Conservation (phyloP, 1,284 basidiomycete species). For the Ceratobasidium sp. region DNA sequence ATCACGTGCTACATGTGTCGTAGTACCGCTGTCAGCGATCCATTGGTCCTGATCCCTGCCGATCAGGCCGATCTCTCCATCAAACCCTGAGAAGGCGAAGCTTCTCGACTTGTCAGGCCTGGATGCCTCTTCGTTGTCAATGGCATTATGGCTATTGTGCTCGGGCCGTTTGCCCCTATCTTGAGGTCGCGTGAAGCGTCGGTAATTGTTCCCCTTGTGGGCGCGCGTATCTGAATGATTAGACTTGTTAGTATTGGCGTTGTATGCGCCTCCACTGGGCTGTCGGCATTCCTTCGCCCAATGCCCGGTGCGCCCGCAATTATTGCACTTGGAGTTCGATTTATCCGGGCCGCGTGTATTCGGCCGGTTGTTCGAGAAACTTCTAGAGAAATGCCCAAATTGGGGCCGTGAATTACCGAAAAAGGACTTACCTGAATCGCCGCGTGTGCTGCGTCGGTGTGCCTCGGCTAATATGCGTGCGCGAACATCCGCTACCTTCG, state of each 20-base stretch:
- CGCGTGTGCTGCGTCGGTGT: background rate
- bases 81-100: background rate
- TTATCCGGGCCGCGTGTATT: background rate
- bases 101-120: background rate
- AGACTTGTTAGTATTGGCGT: too few species aligned
- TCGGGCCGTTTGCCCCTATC: too few species aligned
- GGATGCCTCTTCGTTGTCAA: background rate
- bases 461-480: background rate
- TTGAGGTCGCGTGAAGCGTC: background rate
- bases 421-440: background rate
- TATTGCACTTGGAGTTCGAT: constrained; percentile 20
- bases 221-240: background rate
- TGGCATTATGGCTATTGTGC: too few species aligned
- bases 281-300: constrained; percentile 7
- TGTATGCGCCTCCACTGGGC: background rate
- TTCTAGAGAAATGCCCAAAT: background rate
- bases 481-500: background rate
- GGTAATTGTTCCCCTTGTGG: constrained; percentile 10
- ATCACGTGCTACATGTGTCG: constrained; percentile 4
- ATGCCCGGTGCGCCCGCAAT: constrained; percentile 16
- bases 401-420: background rate
- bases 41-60: background rate
- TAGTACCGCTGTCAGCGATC: constrained; percentile 15
- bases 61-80: background rate
- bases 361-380: background rate